Evolutionary conservation across 2,329 filamentous ascomycete species (phyloP).

Genomic region (Sclerotinia trifoliorum): DNA sequence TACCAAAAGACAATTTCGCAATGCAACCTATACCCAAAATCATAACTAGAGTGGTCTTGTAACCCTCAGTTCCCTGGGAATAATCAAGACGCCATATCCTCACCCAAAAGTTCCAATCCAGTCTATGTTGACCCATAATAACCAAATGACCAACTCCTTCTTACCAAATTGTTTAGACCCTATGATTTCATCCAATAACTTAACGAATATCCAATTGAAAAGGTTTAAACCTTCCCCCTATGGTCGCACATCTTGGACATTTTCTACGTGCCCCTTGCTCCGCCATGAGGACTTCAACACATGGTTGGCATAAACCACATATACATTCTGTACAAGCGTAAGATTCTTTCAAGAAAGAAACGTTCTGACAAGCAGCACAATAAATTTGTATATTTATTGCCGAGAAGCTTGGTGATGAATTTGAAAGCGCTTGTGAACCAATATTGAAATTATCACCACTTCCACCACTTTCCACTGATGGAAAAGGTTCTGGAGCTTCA

Average conservation of each 20-base stretch:
- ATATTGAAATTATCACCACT: conserved; percentile 72
- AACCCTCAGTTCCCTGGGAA: conserved; percentile 15
- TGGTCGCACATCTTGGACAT: conserved; percentile 75
- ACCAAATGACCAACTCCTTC: conserved; percentile 4
- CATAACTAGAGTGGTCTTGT: conserved; percentile 11
- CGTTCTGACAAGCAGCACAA: conserved; percentile 79
- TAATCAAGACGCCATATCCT: conserved; percentile 19
- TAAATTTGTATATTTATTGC: conserved; percentile 84
- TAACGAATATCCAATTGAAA: conserved; percentile 80
- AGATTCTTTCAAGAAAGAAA: conserved; percentile 75
- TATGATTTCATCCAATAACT: not conserved
- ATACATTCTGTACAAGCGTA: conserved; percentile 97
- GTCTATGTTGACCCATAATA: conserved; percentile 14
- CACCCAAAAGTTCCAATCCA: conserved; percentile 10
- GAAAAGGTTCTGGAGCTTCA: conserved; percentile 74
- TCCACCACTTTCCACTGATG: conserved; percentile 79
- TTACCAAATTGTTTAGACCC: conserved; percentile 7
- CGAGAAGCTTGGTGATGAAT: conserved; percentile 72
- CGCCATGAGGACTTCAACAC: conserved; percentile 75
- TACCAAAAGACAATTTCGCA: conserved; percentile 3
- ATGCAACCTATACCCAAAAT: conserved; percentile 20
- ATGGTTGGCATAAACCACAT: conserved; percentile 84
- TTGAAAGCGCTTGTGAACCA: conserved; percentile 59
- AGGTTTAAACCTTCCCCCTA: conserved; percentile 78
- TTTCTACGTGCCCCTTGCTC: conserved; percentile 74